Evolutionary conservation across 2,329 filamentous ascomycete genomes (phyloP), one percentile per base, ranked within the genome.

Genomic region (Trichoderma atrobrunneum): DNA sequence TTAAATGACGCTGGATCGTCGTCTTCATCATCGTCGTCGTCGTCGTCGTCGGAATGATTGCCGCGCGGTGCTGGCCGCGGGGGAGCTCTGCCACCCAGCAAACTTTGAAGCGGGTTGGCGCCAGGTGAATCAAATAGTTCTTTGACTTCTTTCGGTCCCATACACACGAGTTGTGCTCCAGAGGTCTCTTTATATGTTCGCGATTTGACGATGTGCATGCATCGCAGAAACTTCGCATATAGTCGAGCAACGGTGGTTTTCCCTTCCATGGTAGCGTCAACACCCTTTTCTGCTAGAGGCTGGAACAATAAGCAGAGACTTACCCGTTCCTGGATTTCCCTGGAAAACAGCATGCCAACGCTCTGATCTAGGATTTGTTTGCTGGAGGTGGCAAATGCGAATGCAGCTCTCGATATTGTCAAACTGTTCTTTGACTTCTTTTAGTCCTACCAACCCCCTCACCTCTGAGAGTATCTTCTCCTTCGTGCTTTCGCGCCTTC

Each of bases 301-400:
- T 5, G 8, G 24, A 26, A 32, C 6, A 8, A 24, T 16, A 62
- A 12, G 16, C n/a, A 3, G 12, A 32, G 30, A 28, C 39, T 54
- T 32, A 70, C 67, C 67, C 28, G 57, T 70, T n/a, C 57, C 67
- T 5, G 67, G 36, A 18, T 70, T 70, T 28, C 67, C 67, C 12
- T 59, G 34, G 7, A 68, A 59, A 5, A 60, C 65, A 11, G 54
- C 36, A 32, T 68, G 65, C 34, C 26, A 48, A 10, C 63, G 65
- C 10, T 59, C 65, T 60, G 54, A 24, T 24, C 54, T 16, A 5
- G 18, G 24, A n/a, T 59, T 60, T 4, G 65, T 43, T 48, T 36
- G 54, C n/a, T 68, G 54, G 12, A 28, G 18, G 32, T 11, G 43
- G 26, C 34, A 48, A 12, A 68, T 39, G 39, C 34, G 54, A 32